Evolutionary conservation across 2,329 filamentous ascomycete genomes (phyloP), one percentile per base, ranked within the genome.

Genomic region (Cryphonectria carpinicola): DNA sequence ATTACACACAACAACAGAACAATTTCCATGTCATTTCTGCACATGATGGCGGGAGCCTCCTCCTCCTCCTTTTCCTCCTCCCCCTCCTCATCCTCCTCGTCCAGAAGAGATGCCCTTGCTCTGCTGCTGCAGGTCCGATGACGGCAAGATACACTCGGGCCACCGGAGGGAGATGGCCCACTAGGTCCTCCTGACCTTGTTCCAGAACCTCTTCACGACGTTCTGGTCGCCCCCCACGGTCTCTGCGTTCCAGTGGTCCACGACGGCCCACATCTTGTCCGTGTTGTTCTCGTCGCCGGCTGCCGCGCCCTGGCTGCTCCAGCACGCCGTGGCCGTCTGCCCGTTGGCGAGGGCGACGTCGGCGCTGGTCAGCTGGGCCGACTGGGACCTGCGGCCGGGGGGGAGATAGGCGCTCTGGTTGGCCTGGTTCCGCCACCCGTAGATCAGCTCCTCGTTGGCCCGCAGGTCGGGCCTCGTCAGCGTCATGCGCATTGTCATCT

Each of bases 401-500:
- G 58, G 74, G 70, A 74, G 58, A 71, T 79, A 77, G 25, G 75
- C 71, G n/a, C 70, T 76, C 52, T 76, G 75, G 43, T 19, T 22
- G 3, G 37, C 41, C 39, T 64, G 61, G 11, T 41, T 39, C 76
- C 91, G 88, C 89, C 90, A 93, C 58, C 89, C 89, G 76, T 94
- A 93, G 22, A 93, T 85, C 72, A 90, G 86, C 14, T 91, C 89
- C 73, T 95, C 92, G 73, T 90, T 86, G 5, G 91, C 90, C 58
- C 94, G 90, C 64, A 98, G 86, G 78, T 98, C 95, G 0, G 94
- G 93, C 63, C 95, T 87, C 4, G 96, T 98, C 68, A 98, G 86
- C 0, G 95, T 98, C 94, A 98, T 97, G 65, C 95, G 93, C 65
- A 98, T 82, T 3, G 96, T 98, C 95, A 98, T 98, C 80, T 98